These are phyloP conservation scores for Tylopilus sp. DNA, from an alignment of 1,284 basidiomycete genomes.

Conservation along the genomic window DNA sequence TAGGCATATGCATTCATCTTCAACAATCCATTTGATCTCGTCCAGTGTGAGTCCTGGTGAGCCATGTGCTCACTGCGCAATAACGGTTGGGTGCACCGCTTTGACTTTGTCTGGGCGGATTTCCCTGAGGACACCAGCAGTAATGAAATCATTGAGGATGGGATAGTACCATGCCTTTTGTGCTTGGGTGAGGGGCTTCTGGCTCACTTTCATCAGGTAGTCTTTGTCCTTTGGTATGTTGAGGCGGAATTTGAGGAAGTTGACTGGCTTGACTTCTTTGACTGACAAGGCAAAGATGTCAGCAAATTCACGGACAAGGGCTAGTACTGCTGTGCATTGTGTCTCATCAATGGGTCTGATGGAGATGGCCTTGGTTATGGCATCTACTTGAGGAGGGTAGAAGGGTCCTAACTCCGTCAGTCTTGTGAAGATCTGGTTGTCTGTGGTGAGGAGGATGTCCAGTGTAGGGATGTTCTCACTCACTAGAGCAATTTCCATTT, in stretches of 20 bases:
- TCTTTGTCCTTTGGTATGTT: background rate
- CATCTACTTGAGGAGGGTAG: background rate
- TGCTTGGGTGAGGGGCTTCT: background rate
- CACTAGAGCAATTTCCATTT: too few species aligned
- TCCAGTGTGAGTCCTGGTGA: background rate
- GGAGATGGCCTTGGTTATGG: background rate
- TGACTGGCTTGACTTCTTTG: background rate
- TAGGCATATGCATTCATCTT: background rate
- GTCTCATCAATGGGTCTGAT: background rate
- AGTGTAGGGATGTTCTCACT: too few species aligned
- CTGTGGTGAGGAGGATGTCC: too few species aligned
- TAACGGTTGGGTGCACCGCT: background rate
- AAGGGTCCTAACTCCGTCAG: background rate
- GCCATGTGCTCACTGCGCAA: background rate
- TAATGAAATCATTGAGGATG: background rate
- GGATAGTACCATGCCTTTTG: conserved; percentile 4
- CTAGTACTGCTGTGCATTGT: background rate
- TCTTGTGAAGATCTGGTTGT: background rate
- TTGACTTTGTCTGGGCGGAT: background rate
- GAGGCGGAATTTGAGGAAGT: background rate
- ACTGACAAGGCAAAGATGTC: conserved; percentile 1
- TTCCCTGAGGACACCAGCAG: background rate
- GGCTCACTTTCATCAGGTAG: background rate
- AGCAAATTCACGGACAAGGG: background rate
- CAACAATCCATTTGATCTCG: too few species aligned